Evolutionary conservation across 148 eudicot species (phyloP), one percentile per base, ranked within the genome.

Genomic region (Bassia scoparia): DNA sequence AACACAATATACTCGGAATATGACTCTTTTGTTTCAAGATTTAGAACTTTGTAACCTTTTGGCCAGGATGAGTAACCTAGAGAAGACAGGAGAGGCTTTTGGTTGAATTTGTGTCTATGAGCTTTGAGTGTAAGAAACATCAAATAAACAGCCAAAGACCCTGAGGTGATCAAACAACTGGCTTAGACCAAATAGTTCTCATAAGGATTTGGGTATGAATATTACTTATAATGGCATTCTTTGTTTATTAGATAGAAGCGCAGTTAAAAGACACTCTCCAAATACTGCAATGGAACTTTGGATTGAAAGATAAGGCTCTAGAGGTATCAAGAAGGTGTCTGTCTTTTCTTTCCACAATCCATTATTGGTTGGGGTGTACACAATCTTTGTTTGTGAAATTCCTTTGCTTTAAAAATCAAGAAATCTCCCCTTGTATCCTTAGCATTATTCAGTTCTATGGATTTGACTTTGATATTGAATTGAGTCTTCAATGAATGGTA

Each of bases 351-450:
- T 72, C 75, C 0, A 46, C 75, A 3, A 44, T 17, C 67, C 55
- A 43, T 72, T 61, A 67, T 73, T 35, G 52, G 52, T n/a, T n/a
- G 56, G 50, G 0, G 33, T 41, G 0, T 49, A 14, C 69, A 69
- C 63, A 64, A 74, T 73, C 17, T 63, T 75, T 70, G 77, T 8
- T 62, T 65, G 24, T 62, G 70, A 4, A 74, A 81, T 2, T 56
- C 81, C 78, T 12, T 74, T 63, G 2, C 4, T 70, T 64, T 30
- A 0, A 74, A 65, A 0, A 24, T 0, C 13, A 24, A 7, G 7
- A 31, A 56, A 6, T 5, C 12, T 7, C 0, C 31, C 30, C 3
- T 56, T 0, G n/a, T 23, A 0, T 56, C 61, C 0, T 1, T 0
- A 9, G 30, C 61, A 23, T 56, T 53, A 53, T n/a, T 53, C 26